Conservation (phyloP, 2,329 filamentous ascomycete species). For the Raffaelea deltoideospora region DNA sequence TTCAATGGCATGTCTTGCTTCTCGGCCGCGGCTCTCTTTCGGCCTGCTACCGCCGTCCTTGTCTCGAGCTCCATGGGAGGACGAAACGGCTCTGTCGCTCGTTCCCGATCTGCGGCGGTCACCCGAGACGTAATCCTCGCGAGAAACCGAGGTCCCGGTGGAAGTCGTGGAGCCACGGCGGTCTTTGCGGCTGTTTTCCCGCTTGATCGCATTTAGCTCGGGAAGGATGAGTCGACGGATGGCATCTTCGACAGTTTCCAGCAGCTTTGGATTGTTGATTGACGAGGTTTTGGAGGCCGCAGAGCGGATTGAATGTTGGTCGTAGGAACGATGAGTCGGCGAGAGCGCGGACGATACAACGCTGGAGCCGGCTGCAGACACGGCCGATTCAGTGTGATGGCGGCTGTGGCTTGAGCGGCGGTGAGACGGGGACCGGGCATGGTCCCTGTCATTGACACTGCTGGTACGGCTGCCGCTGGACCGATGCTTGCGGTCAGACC, state of each 20-base stretch:
- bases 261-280: constrained; percentile 80
- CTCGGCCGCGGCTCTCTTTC: constrained; percentile 32
- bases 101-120: constrained; percentile 46
- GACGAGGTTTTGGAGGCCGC: constrained; percentile 44
- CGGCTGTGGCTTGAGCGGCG: constrained; percentile 36
- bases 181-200: constrained; percentile 68
- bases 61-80: constrained; percentile 2
- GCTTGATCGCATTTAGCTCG: constrained; percentile 79
- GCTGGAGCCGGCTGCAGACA: constrained; percentile 39
- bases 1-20: constrained; percentile 39
- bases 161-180: constrained; percentile 50
- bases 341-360: constrained; percentile 37
- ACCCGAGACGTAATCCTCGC: constrained; percentile 36
- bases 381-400: constrained; percentile 32
- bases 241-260: constrained; percentile 86
- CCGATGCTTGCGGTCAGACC: constrained; percentile 31
- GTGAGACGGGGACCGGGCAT: constrained; percentile 25
- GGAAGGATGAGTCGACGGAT: constrained; percentile 82
- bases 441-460: constrained; percentile 33
- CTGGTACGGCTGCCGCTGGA: constrained; percentile 34
- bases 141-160: constrained; percentile 37
- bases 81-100: constrained; percentile 30
- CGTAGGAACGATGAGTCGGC: constrained; percentile 38
- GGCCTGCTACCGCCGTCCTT: constrained; percentile 16
- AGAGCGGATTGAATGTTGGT: constrained; percentile 37